phyloP scores from a whole-genome alignment of 352 stramenopile species.

The Pythium vanterpoolii region DNA sequence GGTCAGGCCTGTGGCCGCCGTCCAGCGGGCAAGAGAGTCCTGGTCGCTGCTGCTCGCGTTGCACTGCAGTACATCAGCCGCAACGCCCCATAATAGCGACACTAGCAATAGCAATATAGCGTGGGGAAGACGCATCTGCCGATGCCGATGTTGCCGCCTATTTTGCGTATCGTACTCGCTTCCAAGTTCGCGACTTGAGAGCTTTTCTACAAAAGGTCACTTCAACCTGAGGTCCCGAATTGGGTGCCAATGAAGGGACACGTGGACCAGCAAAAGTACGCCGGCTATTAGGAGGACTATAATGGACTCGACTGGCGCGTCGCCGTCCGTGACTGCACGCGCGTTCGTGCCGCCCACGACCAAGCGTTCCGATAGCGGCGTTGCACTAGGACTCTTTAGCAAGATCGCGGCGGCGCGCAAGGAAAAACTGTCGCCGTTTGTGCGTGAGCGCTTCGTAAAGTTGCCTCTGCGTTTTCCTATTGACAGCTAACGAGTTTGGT shows the following conservation, averaged over 20 bases:
- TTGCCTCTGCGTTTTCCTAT: background rate
- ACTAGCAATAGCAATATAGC: background rate
- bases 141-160: background rate
- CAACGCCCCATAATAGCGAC: too few species aligned
- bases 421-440: slow-evolving; percentile 55
- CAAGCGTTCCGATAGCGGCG: slow-evolving; percentile 30
- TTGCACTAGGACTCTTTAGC: slow-evolving; percentile 64
- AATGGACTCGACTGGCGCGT: slow-evolving; percentile 2
- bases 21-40: slow-evolving; percentile 46
- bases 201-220: background rate
- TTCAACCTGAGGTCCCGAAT: background rate
- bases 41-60: slow-evolving; percentile 48
- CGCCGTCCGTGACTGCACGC: slow-evolving; percentile 1
- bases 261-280: too few species aligned
- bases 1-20: slow-evolving; percentile 38
- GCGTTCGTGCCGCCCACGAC: slow-evolving; percentile 1
- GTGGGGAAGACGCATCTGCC: background rate
- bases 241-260: background rate
- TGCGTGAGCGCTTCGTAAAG: slow-evolving; percentile 17
- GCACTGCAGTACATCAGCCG: slow-evolving; percentile 30
- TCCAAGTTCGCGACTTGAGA: background rate
- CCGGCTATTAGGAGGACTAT: background rate
- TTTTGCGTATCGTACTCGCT: background rate
- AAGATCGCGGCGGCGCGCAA: slow-evolving; percentile 73
- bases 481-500: too few species aligned